Base-by-base conservation (phyloP, 2,329 filamentous ascomycete species). In the Dactylellina drechsleri region DNA sequence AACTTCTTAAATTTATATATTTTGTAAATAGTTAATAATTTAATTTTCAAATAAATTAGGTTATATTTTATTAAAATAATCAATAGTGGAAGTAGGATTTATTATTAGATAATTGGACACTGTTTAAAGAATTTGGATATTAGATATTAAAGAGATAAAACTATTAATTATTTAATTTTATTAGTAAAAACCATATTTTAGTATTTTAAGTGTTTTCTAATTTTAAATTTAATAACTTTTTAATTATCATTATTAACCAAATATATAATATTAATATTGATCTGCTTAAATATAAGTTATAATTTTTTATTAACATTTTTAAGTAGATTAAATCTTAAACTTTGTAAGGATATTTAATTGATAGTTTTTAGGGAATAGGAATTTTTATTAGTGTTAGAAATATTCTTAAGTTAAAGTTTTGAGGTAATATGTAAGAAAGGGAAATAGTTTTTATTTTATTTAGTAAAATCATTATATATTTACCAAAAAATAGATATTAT, bases 281-380 rank as follows among this genome's bases (percentile, higher is more conserved):
- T 0, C 66, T 89, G 0, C 85, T 86, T 0, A 81, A 84, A 2
- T 79, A 87, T 0, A 82, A 83, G 2, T 79, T 88, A 0, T 81
- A 82, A 0, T 89, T 89, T 12, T 65, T 54, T 4, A 61, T 86
- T 0, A 74, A 77, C 0, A 4, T 60, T 0, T 78, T 80, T 0
- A 76, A 78, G 0, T 56, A 76, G 0, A 43, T 88, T 0, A 66
- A 78, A 15, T 87, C 84, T 0, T 83, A 82, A 4, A 83, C 88
- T 66, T 86, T 85, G 66, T 81, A 82, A 0, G 85, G 83, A 1
- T 86, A 87, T 83, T 75, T 77, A 0, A 77, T 89, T 1, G 85
- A 87, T 75, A 13, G 68, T 0, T 26, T 82, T 6, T 86, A 88
- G 76, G 77, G 78, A 0, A 78, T 87, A 1, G 84, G 82, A 0